Base-by-base conservation (phyloP, 176 grass and related monocot genomes). In the Aegilops speltoides region DNA sequence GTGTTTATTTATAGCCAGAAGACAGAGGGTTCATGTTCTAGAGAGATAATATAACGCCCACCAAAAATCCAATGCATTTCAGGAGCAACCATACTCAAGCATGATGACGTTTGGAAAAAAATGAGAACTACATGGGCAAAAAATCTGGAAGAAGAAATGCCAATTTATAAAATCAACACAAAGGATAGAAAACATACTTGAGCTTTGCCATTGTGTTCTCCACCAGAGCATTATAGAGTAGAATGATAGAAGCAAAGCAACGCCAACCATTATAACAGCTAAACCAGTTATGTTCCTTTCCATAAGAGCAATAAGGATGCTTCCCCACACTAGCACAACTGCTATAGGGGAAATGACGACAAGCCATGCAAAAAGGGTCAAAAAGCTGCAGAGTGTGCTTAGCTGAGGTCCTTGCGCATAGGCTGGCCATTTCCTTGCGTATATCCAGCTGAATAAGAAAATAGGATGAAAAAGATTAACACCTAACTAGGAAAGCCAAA, bases 171-270 rank as follows among this genome's bases (percentile, higher is more conserved):
- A 79, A 68, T 78, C 48, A 86, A 33, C 80, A 77, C 29, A 83
- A 80, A 88, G 73, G 76, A 84, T 10, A 52, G 37, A 86, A 76
- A 64, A 79, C 92, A 72, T 99, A 99, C 97, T 96, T 88, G 94
- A 99, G 87, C 97, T 99, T 90, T 99, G 97, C 94, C 94, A 99
- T 85, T 96, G 97, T 87, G 97, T 99, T 80, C 97, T 92, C 97
- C 97, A 99, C 97, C 97, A 99, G 61, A 99, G 92, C 97, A 99
- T 99, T 84, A 99, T 96, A 83, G 97, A 99, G 89, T 99, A 99
- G 82, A 99, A 99, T 78, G 97, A 95, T 16, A 99, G 82, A 45
- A 99, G 88, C 81, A 99, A 91, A 88, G 97, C 97, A 70, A 87
- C 70, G 38, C 97, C 94, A 14, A 87, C 94, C 97, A 99, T 96